These are phyloP conservation scores for Apiospora aurea DNA, from an alignment of 2,329 filamentous ascomycete genomes.

Conservation along the genomic window DNA sequence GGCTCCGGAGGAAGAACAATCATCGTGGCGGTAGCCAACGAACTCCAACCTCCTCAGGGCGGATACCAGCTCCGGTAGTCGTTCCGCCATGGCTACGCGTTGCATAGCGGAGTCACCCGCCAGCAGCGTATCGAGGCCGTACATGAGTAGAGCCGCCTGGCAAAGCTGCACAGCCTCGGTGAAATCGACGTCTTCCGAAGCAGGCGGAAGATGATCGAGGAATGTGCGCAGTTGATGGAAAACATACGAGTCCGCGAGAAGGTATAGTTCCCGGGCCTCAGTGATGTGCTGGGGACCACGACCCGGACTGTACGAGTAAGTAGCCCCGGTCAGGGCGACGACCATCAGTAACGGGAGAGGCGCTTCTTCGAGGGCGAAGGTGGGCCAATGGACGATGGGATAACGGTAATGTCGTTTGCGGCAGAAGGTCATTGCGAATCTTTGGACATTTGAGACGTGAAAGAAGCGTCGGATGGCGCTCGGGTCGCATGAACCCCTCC, in stretches of 20 bases:
- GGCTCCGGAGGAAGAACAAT: not conserved
- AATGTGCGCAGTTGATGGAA: not conserved
- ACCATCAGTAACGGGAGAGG: constrained; percentile 26
- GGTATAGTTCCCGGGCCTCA: constrained; percentile 23
- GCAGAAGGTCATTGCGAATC: constrained; percentile 26
- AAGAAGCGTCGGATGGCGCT: constrained; percentile 20
- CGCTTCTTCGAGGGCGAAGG: constrained; percentile 26
- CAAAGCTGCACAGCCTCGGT: constrained; percentile 17
- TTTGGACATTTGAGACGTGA: constrained; percentile 21
- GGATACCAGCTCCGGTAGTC: not conserved
- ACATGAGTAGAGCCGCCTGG: constrained; percentile 29
- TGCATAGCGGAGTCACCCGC: constrained; percentile 24
- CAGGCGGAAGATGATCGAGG: not conserved
- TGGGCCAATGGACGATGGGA: constrained; percentile 28
- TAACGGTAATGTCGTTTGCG: constrained; percentile 28
- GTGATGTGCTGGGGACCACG: constrained; percentile 24
- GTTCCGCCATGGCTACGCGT: not conserved
- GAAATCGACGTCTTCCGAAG: not conserved
- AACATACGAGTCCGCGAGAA: constrained; percentile 28
- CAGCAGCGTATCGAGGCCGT: constrained; percentile 25
- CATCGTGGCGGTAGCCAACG: not conserved
- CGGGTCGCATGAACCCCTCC: not conserved
- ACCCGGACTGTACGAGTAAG: constrained; percentile 26
- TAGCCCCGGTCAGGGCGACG: constrained; percentile 27
- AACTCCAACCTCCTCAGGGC: not conserved